A percentile compares a stretch with the other conserved stretches of the same genome.
These are phyloP conservation scores for Fragaria nilgerrensis DNA, from an alignment of 306 rosid genomes.

Conservation along the genomic window DNA sequence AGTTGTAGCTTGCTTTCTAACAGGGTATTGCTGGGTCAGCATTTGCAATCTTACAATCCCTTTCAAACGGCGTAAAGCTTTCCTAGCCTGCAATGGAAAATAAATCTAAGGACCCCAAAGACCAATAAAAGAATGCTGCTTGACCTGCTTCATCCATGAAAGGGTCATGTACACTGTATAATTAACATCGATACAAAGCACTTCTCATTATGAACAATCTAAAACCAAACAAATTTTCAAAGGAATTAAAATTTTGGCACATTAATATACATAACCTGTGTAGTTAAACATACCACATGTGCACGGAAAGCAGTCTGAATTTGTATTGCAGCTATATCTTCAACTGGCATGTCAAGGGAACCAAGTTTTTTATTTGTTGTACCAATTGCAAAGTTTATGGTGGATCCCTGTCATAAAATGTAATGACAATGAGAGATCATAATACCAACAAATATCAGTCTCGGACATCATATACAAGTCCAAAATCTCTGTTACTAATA, in stretches of 20 bases:
- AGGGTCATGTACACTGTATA: neutral
- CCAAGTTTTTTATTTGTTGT: conserved; percentile 35
- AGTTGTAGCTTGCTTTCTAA: conserved; percentile 67
- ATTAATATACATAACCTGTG: conserved; percentile 6
- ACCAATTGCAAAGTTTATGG: conserved; percentile 40
- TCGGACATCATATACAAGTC: neutral
- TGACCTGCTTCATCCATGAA: conserved; percentile 5
- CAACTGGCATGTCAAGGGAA: conserved; percentile 46
- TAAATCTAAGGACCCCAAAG: conserved; percentile 15
- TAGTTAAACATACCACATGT: conserved; percentile 47
- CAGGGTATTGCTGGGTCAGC: conserved; percentile 48
- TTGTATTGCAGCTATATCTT: conserved; percentile 74
- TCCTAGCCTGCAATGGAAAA: conserved; percentile 68
- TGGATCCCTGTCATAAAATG: conserved; percentile 45
- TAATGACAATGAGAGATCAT: conserved; percentile 19
- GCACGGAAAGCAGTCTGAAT: conserved; percentile 94
- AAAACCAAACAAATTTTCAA: conserved; percentile 4
- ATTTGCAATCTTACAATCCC: conserved; percentile 64
- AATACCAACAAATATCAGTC: conserved; percentile 24
- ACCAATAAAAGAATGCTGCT: neutral
- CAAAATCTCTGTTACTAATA: no score
- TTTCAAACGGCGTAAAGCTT: conserved; percentile 61
- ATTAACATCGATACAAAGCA: neutral
- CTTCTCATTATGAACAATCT: neutral
- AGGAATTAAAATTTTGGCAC: conserved; percentile 10